These are phyloP conservation scores for Chrysoporthe austroafricana DNA, from an alignment of 2,329 filamentous ascomycete species.

Conservation along the genomic window DNA sequence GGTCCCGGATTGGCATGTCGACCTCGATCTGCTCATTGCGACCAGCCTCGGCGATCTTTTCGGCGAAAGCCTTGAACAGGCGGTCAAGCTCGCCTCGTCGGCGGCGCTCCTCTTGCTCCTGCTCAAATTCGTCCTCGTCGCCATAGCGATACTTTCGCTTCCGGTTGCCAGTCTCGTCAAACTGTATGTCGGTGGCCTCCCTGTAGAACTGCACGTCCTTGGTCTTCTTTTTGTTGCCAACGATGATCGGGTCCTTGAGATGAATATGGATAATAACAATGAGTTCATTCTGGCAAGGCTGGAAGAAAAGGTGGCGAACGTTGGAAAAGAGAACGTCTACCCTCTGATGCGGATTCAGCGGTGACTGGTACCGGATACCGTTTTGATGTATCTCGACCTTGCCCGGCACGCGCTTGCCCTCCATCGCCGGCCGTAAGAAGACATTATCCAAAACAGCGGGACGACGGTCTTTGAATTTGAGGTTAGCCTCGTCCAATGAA, in stretches of 20 bases:
- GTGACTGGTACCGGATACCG: conserved; percentile 91
- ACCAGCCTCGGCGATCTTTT: conserved; percentile 96
- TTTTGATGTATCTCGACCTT: conserved; percentile 98
- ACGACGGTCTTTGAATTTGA: conserved; percentile 70
- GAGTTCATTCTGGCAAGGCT: conserved; percentile 92
- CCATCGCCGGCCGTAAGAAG: conserved; percentile 91
- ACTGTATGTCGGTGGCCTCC: conserved; percentile 97
- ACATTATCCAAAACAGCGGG: conserved; percentile 91
- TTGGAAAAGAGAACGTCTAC: conserved; percentile 98
- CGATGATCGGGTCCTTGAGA: conserved; percentile 95
- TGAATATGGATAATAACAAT: conserved; percentile 99
- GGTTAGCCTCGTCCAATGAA: conserved; percentile 43
- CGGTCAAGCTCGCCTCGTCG: conserved; percentile 91
- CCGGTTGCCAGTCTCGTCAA: conserved; percentile 97
- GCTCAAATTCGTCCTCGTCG: conserved; percentile 98
- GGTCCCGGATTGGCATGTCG: conserved; percentile 94
- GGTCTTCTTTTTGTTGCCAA: conserved; percentile 97
- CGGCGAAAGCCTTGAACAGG: conserved; percentile 93
- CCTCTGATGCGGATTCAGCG: conserved; percentile 76
- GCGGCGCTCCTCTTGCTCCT: conserved; percentile 94
- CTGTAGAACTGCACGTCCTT: conserved; percentile 98
- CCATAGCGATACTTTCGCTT: conserved; percentile 98
- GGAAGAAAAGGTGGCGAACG: conserved; percentile 98
- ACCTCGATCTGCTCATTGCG: conserved; percentile 90
- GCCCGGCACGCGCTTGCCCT: conserved; percentile 94